phyloP scores from a whole-genome alignment of 768 basidiomycete species.

The Suillus decipiens region DNA sequence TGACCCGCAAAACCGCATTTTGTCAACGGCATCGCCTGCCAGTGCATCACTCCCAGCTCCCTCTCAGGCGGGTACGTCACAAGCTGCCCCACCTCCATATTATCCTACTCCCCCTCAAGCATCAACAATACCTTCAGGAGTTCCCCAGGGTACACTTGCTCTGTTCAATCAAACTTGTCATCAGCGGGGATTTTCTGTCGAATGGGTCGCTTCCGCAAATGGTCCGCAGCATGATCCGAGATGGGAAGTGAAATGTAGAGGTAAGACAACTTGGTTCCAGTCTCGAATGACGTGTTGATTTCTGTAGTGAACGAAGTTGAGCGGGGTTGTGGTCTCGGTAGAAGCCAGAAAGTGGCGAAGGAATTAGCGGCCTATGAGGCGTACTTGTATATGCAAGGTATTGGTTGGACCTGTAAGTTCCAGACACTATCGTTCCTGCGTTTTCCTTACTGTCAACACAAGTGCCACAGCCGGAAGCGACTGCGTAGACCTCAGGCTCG shows the following conservation, averaged over 20 bases:
- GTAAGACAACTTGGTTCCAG: constrained; percentile 37
- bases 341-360: constrained; percentile 64
- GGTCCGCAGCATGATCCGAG: constrained; percentile 57
- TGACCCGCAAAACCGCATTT: constrained; percentile 11
- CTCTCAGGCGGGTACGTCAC: constrained; percentile 11
- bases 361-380: constrained; percentile 65
- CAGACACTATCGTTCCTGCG: not conserved
- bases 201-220: constrained; percentile 45
- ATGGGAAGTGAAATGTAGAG: constrained; percentile 55
- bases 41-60: constrained; percentile 17
- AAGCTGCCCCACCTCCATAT: constrained; percentile 24
- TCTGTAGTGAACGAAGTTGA: constrained; percentile 51
- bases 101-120: constrained; percentile 18
- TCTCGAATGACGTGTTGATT: not conserved
- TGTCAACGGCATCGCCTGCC: constrained; percentile 16
- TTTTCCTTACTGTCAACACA: not conserved
- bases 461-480: constrained; percentile 3
- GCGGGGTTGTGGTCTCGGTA: constrained; percentile 51
- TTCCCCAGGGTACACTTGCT: constrained; percentile 38
- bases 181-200: constrained; percentile 44
- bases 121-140: constrained; percentile 24
- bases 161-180: constrained; percentile 54
- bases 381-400: constrained; percentile 39
- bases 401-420: constrained; percentile 45
- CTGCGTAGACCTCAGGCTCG: not conserved